These are phyloP conservation scores for Penicillium canescens DNA, from an alignment of 495 filamentous ascomycete genomes.

Conservation along the genomic window DNA sequence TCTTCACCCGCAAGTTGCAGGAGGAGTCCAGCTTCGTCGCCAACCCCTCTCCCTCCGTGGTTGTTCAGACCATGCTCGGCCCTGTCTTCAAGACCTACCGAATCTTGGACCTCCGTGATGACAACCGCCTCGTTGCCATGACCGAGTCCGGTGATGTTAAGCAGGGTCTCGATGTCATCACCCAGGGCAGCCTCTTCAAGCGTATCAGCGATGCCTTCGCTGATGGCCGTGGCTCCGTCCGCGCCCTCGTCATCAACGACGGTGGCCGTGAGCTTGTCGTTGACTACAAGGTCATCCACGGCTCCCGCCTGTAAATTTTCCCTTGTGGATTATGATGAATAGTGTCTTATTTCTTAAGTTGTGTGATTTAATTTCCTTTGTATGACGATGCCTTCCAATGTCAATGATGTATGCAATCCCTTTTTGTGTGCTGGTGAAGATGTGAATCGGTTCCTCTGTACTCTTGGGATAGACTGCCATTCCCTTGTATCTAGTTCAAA, in stretches of 20 bases:
- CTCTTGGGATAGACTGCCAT: not conserved
- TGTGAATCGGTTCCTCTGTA: conserved; percentile 15
- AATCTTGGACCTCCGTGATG: conserved; percentile 94
- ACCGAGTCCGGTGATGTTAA: conserved; percentile 94
- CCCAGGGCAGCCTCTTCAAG: conserved; percentile 84
- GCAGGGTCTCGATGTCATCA: conserved; percentile 88
- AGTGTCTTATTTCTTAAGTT: conserved; percentile 4
- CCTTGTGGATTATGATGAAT: conserved; percentile 9
- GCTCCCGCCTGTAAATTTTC: conserved; percentile 60
- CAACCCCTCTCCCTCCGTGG: conserved; percentile 92
- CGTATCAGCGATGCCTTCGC: conserved; percentile 84
- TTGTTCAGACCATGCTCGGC: conserved; percentile 99
- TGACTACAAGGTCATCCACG: conserved; percentile 98
- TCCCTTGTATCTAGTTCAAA: too few relatives aligned
- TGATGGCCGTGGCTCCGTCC: conserved; percentile 88
- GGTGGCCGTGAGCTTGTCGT: conserved; percentile 92
- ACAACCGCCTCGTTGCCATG: conserved; percentile 77
- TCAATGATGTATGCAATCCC: conserved; percentile 18
- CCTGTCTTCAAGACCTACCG: conserved; percentile 99
- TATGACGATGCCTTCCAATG: conserved; percentile 23
- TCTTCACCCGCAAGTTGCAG: conserved; percentile 99
- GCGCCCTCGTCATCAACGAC: conserved; percentile 94
- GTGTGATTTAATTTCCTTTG: conserved; percentile 26
- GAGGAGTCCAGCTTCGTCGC: conserved; percentile 98
- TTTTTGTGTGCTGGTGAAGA: conserved; percentile 16